Conservation (phyloP, 441 rosid species). For the Flueggea neowawraea region DNA sequence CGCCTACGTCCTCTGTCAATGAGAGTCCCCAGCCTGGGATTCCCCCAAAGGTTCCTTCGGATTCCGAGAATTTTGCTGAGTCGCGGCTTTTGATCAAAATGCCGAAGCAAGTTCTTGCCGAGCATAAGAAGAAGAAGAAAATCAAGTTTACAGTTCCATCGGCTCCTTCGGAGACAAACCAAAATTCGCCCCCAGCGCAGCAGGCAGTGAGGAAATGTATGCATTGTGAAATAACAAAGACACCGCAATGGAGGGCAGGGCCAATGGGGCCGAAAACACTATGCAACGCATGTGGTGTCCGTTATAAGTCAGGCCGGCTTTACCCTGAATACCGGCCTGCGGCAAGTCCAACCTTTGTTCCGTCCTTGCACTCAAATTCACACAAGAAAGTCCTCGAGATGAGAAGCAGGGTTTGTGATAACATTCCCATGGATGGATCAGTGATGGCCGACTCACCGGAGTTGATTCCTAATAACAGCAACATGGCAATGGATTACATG, state of each 20-base stretch:
- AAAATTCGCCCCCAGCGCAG: slow-evolving; percentile 19
- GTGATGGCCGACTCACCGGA: slow-evolving; percentile 31
- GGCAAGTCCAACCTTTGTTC: slow-evolving; percentile 85
- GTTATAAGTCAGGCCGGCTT: slow-evolving; percentile 90
- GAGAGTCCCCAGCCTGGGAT: slow-evolving; percentile 20
- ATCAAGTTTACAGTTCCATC: slow-evolving; percentile 43
- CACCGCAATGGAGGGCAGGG: slow-evolving; percentile 99
- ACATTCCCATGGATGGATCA: slow-evolving; percentile 8
- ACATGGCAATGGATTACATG: slow-evolving; percentile 41
- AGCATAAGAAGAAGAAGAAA: slow-evolving; percentile 73
- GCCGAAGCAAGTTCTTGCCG: slow-evolving; percentile 47
- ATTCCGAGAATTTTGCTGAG: slow-evolving; percentile 57
- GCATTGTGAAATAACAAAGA: slow-evolving; percentile 95
- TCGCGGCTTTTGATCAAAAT: slow-evolving; percentile 63
- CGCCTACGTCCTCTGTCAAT: slow-evolving; percentile 35
- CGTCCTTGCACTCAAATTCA: slow-evolving; percentile 87
- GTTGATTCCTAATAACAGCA: slow-evolving; percentile 51
- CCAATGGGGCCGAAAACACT: slow-evolving; percentile 98
- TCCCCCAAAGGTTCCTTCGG: slow-evolving; percentile 28
- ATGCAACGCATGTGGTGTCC: slow-evolving; percentile 98
- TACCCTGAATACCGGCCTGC: slow-evolving; percentile 98
- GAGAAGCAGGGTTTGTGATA: slow-evolving; percentile 52
- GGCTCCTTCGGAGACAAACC: slow-evolving; percentile 18
- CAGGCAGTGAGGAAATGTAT: slow-evolving; percentile 70
- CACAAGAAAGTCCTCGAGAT: slow-evolving; percentile 93